Evolutionary conservation across 495 filamentous ascomycete genomes (phyloP).

Genomic region (Evernia prunastri): DNA sequence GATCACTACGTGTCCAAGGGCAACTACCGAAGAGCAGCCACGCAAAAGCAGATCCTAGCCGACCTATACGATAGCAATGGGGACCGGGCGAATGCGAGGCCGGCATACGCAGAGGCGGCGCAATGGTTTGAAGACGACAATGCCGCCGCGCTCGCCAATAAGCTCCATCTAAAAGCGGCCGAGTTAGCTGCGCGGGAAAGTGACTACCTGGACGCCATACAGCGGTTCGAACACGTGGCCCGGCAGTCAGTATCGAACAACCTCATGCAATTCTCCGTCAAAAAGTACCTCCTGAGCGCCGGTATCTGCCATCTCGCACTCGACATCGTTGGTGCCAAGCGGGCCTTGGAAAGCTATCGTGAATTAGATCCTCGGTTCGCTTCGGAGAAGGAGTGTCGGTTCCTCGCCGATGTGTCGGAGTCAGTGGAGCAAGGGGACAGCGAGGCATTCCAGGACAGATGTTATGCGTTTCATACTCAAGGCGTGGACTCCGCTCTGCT

Average conservation of each 20-base stretch:
- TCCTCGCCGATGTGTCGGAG: slow-evolving; percentile 66
- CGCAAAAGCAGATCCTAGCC: slow-evolving; percentile 76
- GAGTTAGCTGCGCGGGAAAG: slow-evolving; percentile 74
- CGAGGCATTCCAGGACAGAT: slow-evolving; percentile 58
- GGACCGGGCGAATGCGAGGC: slow-evolving; percentile 40
- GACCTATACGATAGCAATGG: slow-evolving; percentile 79
- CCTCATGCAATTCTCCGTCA: slow-evolving; percentile 84
- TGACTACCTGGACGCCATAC: slow-evolving; percentile 75
- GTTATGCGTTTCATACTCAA: too few relatives aligned
- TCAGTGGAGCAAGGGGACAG: slow-evolving; percentile 66
- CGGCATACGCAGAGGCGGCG: slow-evolving; percentile 59
- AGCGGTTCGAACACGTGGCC: slow-evolving; percentile 75
- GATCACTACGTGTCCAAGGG: slow-evolving; percentile 73
- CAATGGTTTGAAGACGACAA: slow-evolving; percentile 83
- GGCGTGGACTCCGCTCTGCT: too few relatives aligned
- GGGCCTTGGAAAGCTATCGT: slow-evolving; percentile 71
- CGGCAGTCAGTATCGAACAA: slow-evolving; percentile 65
- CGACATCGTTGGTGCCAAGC: slow-evolving; percentile 57
- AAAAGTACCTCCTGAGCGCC: slow-evolving; percentile 88
- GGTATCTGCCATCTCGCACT: slow-evolving; percentile 74
- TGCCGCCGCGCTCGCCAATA: slow-evolving; percentile 86
- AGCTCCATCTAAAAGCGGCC: slow-evolving; percentile 79
- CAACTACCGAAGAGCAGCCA: slow-evolving; percentile 81
- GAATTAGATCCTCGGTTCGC: slow-evolving; percentile 75
- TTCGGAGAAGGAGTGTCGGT: slow-evolving; percentile 67